phyloP scores from a whole-genome alignment of 345 rosid genomes.

The Eucalyptus erythrocorys region DNA sequence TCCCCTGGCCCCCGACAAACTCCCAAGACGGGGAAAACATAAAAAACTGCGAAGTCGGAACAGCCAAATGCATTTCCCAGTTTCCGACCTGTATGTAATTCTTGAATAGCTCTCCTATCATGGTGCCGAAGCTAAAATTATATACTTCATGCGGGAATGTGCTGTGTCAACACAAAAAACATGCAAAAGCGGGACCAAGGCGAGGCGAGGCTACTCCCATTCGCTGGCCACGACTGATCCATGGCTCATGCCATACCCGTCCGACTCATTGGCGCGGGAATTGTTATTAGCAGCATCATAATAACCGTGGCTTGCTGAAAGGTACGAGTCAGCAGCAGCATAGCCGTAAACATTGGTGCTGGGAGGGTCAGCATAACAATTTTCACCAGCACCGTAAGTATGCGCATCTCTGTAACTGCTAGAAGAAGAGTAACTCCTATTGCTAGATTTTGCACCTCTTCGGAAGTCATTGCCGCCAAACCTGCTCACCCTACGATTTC shows the following conservation, averaged over 20 bases:
- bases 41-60: neutral
- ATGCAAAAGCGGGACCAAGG: neutral
- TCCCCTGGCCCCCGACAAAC: neutral
- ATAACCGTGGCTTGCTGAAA: neutral
- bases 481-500: neutral
- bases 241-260: neutral
- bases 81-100: neutral
- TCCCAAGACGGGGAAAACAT: neutral
- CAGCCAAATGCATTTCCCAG: neutral
- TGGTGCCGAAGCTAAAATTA: neutral
- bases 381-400: neutral
- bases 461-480: conserved; percentile 42
- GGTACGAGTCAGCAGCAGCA: neutral
- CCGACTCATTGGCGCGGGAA: neutral
- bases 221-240: conserved; percentile 12
- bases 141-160: neutral
- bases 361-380: neutral
- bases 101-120: neutral
- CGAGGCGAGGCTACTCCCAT: conserved; percentile 15
- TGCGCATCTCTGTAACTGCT: neutral
- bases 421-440: neutral
- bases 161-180: neutral
- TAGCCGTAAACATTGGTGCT: neutral
- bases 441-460: neutral
- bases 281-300: neutral